Conservation (phyloP, 2,329 filamentous ascomycete species). For the Cladosporium cucumerinum region DNA sequence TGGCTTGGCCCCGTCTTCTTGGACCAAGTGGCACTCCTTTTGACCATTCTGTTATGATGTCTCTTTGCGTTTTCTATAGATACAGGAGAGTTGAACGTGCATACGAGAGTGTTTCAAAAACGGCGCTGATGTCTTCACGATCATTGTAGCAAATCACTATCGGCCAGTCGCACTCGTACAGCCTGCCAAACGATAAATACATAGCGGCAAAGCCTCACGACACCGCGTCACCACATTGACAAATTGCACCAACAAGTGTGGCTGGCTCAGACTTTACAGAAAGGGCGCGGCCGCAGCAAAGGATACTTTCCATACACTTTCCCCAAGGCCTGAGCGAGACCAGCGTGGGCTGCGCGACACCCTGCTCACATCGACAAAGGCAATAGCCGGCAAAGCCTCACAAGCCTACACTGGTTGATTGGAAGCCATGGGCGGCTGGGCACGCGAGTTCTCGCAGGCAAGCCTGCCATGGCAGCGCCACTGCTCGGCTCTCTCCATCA, state of each 20-base stretch:
- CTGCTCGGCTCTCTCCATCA: conserved; percentile 8
- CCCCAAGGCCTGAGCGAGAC: background rate
- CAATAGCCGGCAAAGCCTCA: conserved; percentile 5
- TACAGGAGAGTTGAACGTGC: background rate
- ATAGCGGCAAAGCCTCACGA: background rate
- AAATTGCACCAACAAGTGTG: background rate
- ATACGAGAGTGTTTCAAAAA: background rate
- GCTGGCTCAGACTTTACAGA: background rate
- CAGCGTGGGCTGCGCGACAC: background rate
- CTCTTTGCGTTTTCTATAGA: background rate
- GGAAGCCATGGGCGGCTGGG: background rate
- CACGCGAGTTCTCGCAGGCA: background rate
- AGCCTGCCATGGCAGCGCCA: conserved; percentile 13
- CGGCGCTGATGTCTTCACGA: background rate
- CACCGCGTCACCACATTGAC: background rate
- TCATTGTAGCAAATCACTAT: background rate
- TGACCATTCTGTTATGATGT: background rate
- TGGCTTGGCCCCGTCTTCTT: background rate
- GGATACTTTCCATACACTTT: too few species aligned
- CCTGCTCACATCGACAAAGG: background rate
- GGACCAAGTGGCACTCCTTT: conserved; percentile 1
- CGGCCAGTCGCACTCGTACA: background rate
- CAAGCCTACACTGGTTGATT: background rate
- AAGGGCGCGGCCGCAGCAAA: background rate
- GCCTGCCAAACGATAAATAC: background rate